A percentile compares a stretch with the other conserved stretches of the same genome.
Conservation (phyloP, 2,329 filamentous ascomycete genomes). For the Cladosporium colombiae region DNA sequence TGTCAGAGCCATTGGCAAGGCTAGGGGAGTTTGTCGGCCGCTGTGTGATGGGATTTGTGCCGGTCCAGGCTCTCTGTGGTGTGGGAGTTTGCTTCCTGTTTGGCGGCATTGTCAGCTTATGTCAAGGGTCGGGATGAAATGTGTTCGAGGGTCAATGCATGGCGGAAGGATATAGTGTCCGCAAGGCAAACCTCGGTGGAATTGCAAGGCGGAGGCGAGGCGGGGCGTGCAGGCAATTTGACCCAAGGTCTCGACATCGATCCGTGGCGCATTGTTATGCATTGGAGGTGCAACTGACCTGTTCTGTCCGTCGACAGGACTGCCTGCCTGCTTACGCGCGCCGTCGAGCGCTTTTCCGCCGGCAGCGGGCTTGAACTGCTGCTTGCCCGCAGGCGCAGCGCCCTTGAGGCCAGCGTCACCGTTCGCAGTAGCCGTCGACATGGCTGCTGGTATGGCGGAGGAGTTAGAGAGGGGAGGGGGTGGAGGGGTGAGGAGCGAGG, state of each 20-base stretch:
- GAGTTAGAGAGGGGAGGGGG: conserved; percentile 22
- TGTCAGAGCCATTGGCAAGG: conserved; percentile 57
- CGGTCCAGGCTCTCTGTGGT: conserved; percentile 60
- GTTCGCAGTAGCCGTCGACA: conserved; percentile 36
- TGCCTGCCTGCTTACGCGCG: conserved; percentile 57
- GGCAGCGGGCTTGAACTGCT: conserved; percentile 52
- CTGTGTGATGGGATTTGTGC: conserved; percentile 63
- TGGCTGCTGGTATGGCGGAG: conserved; percentile 23
- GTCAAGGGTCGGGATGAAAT: background rate
- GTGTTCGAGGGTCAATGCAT: conserved; percentile 4
- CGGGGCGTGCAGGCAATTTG: background rate
- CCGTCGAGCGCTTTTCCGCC: conserved; percentile 54
- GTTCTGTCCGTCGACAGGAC: conserved; percentile 55
- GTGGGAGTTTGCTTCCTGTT: conserved; percentile 52
- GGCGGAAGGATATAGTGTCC: conserved; percentile 8
- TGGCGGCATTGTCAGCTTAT: conserved; percentile 20
- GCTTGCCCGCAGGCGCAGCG: conserved; percentile 27
- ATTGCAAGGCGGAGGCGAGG: conserved; percentile 5
- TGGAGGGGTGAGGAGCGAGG: conserved; percentile 19
- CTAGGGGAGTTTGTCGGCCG: conserved; percentile 46
- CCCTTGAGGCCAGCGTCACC: conserved; percentile 29
- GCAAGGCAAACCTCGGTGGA: conserved; percentile 17
- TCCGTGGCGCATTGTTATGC: background rate
- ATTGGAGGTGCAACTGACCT: conserved; percentile 49
- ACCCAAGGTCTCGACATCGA: background rate